phyloP scores from a whole-genome alignment of 768 basidiomycete genomes.

The Boletus sensibilis region DNA sequence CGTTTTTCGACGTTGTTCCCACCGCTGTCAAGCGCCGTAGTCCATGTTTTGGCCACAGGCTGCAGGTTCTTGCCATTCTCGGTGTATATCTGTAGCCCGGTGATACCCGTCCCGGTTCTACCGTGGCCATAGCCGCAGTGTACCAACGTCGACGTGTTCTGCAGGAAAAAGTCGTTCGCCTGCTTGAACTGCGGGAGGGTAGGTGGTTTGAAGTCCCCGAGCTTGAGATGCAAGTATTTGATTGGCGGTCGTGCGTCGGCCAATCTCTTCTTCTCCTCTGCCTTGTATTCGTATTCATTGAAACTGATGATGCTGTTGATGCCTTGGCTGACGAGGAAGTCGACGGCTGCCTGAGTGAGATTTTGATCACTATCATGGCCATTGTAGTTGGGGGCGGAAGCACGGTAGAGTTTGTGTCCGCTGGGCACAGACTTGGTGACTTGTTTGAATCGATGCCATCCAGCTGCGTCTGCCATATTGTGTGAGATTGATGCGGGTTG shows the following conservation, averaged over 20 bases:
- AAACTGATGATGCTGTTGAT: constrained; percentile 25
- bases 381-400: constrained; percentile 25
- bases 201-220: constrained; percentile 22
- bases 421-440: constrained; percentile 12
- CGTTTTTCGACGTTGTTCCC: constrained; percentile 11
- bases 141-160: constrained; percentile 2
- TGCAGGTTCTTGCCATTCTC: background rate
- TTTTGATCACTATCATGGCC: constrained; percentile 7
- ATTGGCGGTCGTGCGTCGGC: constrained; percentile 6
- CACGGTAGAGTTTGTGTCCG: constrained; percentile 19
- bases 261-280: constrained; percentile 7
- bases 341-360: constrained; percentile 12
- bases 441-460: constrained; percentile 17
- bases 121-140: constrained; percentile 17
- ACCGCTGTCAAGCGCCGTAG: background rate
- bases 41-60: constrained; percentile 3
- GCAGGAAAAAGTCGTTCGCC: constrained; percentile 17
- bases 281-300: constrained; percentile 16
- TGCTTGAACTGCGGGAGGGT: constrained; percentile 17
- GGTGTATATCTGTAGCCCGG: constrained; percentile 3
- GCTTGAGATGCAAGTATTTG: constrained; percentile 17
- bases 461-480: constrained; percentile 7
- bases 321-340: constrained; percentile 13
- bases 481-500: background rate
- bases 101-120: constrained; percentile 11